Conservation (phyloP, 768 basidiomycete genomes). For the Leccinellum rugosiceps region DNA sequence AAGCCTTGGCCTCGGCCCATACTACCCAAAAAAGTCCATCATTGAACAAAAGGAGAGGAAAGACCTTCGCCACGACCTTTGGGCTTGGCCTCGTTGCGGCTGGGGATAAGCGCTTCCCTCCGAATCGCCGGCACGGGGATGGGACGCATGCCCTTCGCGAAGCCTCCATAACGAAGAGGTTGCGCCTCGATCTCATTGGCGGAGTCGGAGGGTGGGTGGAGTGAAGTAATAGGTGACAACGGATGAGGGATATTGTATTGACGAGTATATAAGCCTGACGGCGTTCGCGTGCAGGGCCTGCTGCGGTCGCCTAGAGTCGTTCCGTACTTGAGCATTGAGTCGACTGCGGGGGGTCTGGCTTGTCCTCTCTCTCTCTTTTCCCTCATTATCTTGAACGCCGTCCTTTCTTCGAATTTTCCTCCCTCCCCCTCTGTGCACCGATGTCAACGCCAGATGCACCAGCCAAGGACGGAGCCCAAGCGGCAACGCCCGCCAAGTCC, state of each 20-base stretch:
- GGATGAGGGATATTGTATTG: neutral
- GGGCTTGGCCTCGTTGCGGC: slow-evolving; percentile 2
- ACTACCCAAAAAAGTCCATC: neutral
- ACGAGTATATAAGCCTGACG: slow-evolving; percentile 18
- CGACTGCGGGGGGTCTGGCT: neutral
- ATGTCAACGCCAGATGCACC: slow-evolving; percentile 17
- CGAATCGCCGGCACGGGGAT: neutral
- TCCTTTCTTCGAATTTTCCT: neutral
- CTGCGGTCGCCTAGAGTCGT: neutral
- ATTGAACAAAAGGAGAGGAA: neutral
- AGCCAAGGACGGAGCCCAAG: neutral
- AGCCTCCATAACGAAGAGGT: slow-evolving; percentile 1
- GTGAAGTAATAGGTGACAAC: neutral
- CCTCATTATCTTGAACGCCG: neutral
- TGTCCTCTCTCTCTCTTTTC: neutral
- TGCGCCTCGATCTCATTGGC: slow-evolving; percentile 17
- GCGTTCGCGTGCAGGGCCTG: slow-evolving; percentile 4
- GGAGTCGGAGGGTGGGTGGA: slow-evolving; percentile 25
- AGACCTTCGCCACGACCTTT: neutral
- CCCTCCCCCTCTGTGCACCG: neutral
- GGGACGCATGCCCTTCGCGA: slow-evolving; percentile 7
- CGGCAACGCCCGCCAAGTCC: neutral
- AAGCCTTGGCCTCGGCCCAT: neutral
- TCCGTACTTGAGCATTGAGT: neutral
- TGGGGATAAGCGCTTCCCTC: slow-evolving; percentile 17